A percentile compares a stretch with the other conserved stretches of the same genome.
These are phyloP conservation scores for Arabidopsis thaliana DNA, from an alignment of 345 rosid species.

Conservation along the genomic window DNA sequence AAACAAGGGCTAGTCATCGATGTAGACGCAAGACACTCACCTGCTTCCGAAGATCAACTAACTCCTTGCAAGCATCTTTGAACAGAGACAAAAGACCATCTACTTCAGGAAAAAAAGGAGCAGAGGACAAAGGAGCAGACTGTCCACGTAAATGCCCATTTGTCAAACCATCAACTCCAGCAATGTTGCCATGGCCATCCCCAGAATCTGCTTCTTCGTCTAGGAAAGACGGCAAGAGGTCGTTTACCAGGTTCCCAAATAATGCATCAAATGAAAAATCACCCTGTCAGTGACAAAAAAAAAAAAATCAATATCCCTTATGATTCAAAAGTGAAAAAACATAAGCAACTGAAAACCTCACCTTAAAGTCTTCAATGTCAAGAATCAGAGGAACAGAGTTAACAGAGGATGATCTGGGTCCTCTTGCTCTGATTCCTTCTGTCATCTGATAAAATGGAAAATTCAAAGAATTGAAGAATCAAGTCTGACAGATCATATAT, in stretches of 20 bases:
- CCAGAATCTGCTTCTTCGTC: conserved; percentile 83
- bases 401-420: conserved; percentile 62
- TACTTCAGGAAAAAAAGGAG: conserved; percentile 94
- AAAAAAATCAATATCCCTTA: neutral
- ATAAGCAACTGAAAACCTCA: conserved; percentile 37
- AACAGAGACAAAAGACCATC: conserved; percentile 84
- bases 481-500: conserved; percentile 35
- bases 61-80: conserved; percentile 87
- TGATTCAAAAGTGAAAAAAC: conserved; percentile 18
- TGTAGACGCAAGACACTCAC: conserved; percentile 43
- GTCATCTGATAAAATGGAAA: conserved; percentile 56
- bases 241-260: conserved; percentile 89
- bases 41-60: conserved; percentile 90
- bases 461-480: conserved; percentile 13
- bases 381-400: conserved; percentile 77
- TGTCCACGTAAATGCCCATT: conserved; percentile 73
- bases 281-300: conserved; percentile 66
- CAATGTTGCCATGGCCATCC: conserved; percentile 50
- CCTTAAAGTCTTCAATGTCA: conserved; percentile 94
- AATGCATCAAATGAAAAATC: conserved; percentile 96
- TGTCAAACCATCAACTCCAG: conserved; percentile 56
- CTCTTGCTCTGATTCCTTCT: conserved; percentile 58
- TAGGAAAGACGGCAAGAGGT: conserved; percentile 78
- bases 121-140: conserved; percentile 58
- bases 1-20: neutral